Evolutionary conservation across 306 rosid genomes (phyloP).

Genomic region (Mimosa pudica): DNA sequence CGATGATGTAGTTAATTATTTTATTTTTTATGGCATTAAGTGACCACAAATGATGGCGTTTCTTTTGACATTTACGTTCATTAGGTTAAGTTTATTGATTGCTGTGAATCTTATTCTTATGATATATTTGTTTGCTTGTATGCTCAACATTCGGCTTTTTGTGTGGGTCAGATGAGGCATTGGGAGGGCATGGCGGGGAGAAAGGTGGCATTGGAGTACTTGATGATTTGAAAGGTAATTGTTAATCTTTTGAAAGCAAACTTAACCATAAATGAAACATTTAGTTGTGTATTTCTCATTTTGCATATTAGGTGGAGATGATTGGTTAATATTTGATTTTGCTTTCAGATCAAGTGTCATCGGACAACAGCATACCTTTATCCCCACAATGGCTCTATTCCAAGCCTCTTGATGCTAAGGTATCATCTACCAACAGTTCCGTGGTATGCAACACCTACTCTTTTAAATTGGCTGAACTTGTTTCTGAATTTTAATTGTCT

Average conservation of each 20-base stretch:
- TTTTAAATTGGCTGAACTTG: constrained; percentile 5
- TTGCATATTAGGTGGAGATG: neutral
- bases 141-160: constrained; percentile 35
- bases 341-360: constrained; percentile 40
- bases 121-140: neutral
- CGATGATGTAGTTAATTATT: neutral
- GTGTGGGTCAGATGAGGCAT: constrained; percentile 51
- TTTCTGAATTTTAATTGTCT: neutral
- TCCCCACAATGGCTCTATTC: constrained; percentile 68
- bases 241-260: neutral
- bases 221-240: constrained; percentile 61
- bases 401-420: constrained; percentile 62
- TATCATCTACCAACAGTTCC: constrained; percentile 38
- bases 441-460: constrained; percentile 49
- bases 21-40: neutral
- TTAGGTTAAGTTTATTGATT: neutral
- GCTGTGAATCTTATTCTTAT: constrained; percentile 21
- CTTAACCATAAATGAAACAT: neutral
- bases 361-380: constrained; percentile 47
- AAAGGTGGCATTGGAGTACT: constrained; percentile 47
- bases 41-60: constrained; percentile 8
- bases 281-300: neutral
- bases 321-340: neutral
- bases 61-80: neutral
- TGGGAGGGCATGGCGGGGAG: constrained; percentile 53